Evolutionary conservation across 176 grass and related monocot genomes (phyloP), one percentile per base, ranked within the genome.

Genomic region (Alopecurus myosuroides): DNA sequence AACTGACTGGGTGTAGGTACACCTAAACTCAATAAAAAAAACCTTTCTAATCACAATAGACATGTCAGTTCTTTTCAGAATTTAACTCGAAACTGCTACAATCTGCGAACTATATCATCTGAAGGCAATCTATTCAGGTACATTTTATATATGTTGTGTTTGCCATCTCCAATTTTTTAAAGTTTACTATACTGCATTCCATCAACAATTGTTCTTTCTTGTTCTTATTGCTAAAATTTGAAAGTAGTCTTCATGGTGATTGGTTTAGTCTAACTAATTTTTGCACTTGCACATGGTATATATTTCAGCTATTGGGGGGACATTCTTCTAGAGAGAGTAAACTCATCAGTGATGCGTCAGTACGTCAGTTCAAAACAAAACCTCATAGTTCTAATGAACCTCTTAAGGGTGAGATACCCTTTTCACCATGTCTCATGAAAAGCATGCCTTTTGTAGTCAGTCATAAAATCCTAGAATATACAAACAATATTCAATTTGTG

Each of bases 381-480:
- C 39, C 93, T 94, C 23, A 86, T 81, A 46, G 83, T 94, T 52
- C 53, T 88, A 30, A 94, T 94, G 93, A 92, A 92, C 77, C 90
- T 92, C 65, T 58, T 94, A 70, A 90, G 93, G 85, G 88, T 94
- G 88, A 80, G 73, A 44, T 29, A 0, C 11, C 22, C 42, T 78
- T 83, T 78, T 31, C 53, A 67, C 12, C 18, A 5, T 69, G 19
- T 0, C 5, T 33, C 48, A 46, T 35, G 20, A 48, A 46, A 61
- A 49, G 19, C 70, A 19, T 26, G 9, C 9, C 9, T 34, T 60
- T 3, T 37, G 8, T 28, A 30, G 3, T 31, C 17, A 28, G 9
- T 31, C 9, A 29, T 3, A 80, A n/a, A 35, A 29, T 67, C 20
- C 78, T n/a, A 36, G 29, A 49, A 81, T 81, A 5, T 35, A 29